phyloP scores from a whole-genome alignment of 202 grass and related monocot genomes.

The Bolboschoenoplectus hybrid region DNA sequence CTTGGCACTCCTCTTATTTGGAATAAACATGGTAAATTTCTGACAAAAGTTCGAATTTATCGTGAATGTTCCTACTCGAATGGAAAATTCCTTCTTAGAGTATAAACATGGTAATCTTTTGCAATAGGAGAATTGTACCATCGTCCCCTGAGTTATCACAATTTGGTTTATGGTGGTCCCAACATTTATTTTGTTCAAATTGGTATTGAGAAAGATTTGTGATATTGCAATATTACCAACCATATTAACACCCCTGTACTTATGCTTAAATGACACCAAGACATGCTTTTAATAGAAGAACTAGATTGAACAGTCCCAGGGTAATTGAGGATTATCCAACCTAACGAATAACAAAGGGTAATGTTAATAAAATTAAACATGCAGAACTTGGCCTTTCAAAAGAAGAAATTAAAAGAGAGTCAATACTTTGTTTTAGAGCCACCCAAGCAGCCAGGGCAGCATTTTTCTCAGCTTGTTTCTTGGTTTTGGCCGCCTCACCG shows the following conservation, averaged over 20 bases:
- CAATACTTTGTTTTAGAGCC: constrained; percentile 74
- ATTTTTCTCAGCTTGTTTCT: constrained; percentile 99
- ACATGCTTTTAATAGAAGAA: background rate
- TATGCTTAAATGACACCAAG: background rate
- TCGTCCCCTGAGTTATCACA: background rate
- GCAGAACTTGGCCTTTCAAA: background rate
- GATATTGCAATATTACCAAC: constrained; percentile 14
- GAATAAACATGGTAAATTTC: background rate
- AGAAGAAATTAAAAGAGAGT: background rate
- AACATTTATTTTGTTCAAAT: constrained; percentile 24
- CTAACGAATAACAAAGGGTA: background rate
- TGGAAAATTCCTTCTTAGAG: constrained; percentile 17
- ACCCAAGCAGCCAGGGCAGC: constrained; percentile 89
- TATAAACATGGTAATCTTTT: constrained; percentile 19
- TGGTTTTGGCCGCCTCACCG: constrained; percentile 70
- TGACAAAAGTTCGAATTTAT: constrained; percentile 6
- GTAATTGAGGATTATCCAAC: background rate
- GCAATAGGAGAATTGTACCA: constrained; percentile 14
- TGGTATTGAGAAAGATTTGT: background rate
- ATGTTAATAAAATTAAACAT: background rate
- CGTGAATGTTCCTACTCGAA: background rate
- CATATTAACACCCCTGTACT: background rate
- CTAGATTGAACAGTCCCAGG: background rate
- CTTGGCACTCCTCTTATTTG: background rate
- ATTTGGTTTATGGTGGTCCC: background rate